Evolutionary conservation across 495 filamentous ascomycete species (phyloP).

Genomic region (Podospora bellae-mahoneyi): DNA sequence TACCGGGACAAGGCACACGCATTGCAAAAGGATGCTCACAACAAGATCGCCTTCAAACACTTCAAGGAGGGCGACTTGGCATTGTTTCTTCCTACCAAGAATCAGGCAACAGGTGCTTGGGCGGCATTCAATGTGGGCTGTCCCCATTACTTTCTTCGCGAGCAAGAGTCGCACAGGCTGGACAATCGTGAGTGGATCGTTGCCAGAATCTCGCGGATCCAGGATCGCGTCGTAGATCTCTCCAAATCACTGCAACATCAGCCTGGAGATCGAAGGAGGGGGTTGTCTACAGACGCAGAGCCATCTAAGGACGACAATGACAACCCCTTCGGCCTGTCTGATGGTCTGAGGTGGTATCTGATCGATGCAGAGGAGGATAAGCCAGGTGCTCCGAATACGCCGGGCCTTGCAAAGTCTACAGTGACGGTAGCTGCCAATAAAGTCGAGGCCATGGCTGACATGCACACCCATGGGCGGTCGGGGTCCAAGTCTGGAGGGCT

Average conservation of each 20-base stretch:
- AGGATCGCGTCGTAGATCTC: slow-evolving; percentile 90
- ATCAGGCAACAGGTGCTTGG: slow-evolving; percentile 92
- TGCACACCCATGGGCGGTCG: slow-evolving; percentile 51
- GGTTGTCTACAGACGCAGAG: slow-evolving; percentile 35
- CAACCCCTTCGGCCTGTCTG: slow-evolving; percentile 95
- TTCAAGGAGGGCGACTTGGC: slow-evolving; percentile 98
- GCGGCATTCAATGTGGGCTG: slow-evolving; percentile 97
- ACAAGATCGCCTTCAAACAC: slow-evolving; percentile 93
- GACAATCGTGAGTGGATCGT: slow-evolving; percentile 86
- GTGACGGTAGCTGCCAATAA: slow-evolving; percentile 89
- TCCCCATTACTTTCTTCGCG: slow-evolving; percentile 93
- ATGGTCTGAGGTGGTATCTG: slow-evolving; percentile 93
- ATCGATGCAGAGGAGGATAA: slow-evolving; percentile 93
- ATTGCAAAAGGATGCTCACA: slow-evolving; percentile 82
- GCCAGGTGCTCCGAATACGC: slow-evolving; percentile 86
- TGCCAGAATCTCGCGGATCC: slow-evolving; percentile 85
- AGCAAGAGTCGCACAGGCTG: slow-evolving; percentile 85
- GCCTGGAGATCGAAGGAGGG: slow-evolving; percentile 13
- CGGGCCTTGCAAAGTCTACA: slow-evolving; percentile 82
- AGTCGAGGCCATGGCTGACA: slow-evolving; percentile 68
- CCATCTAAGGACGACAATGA: slow-evolving; percentile 72
- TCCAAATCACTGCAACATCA: slow-evolving; percentile 58
- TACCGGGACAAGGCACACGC: slow-evolving; percentile 86
- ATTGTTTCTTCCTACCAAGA: slow-evolving; percentile 89
- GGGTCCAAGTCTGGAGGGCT: slow-evolving; percentile 48